Base-by-base conservation (phyloP, 208 protist species). In the Crithidia thermophila region DNA sequence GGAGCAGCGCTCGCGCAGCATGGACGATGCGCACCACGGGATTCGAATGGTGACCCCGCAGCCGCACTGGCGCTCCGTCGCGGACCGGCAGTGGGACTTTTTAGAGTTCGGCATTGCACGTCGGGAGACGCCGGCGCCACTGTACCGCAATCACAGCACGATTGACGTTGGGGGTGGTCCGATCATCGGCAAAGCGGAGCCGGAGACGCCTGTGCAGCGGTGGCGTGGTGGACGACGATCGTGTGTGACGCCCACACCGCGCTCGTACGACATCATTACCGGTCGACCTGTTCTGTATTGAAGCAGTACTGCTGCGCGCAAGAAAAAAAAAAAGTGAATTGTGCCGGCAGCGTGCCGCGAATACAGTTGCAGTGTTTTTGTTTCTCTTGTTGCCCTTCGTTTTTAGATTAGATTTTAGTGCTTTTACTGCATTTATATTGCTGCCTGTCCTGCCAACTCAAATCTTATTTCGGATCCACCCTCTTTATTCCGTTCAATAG, bases 211-310 rank as follows among this genome's bases (percentile, higher is more conserved):
- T 6, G 7, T 28, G 59, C 68, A 45, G 31, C 55, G 67, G 31
- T 78, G 75, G 77, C 76, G 78, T 20, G 83, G 83, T 49, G 76
- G 81, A 9, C 65, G 59, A 11, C 63, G 65, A 16, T 76, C 71
- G 23, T 40, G 57, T 20, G 62, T 43, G n/a, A 73, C 62, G 5
- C 79, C 87, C 23, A 45, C 28, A 30, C 36, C 52, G 21, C 77
- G 87, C n/a, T 36, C 60, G 7, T 90, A 78, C 34, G 77, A 93
- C 61, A 93, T 93, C 30, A 93, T 93, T 30, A 88, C 87, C 0
- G 78, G 83, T n/a, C 74, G 62, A 7, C 74, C 81, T 1, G 14
- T 81, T 25, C 40, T 62, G 21, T 47, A 43, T 34, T 75, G 63
- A 64, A 23, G 6, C 8, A 46, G 34, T 11, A 23, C 42, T 39